These are phyloP conservation scores for Hyaloperonospora arabidopsidis DNA, from an alignment of 352 stramenopile genomes.

Conservation along the genomic window DNA sequence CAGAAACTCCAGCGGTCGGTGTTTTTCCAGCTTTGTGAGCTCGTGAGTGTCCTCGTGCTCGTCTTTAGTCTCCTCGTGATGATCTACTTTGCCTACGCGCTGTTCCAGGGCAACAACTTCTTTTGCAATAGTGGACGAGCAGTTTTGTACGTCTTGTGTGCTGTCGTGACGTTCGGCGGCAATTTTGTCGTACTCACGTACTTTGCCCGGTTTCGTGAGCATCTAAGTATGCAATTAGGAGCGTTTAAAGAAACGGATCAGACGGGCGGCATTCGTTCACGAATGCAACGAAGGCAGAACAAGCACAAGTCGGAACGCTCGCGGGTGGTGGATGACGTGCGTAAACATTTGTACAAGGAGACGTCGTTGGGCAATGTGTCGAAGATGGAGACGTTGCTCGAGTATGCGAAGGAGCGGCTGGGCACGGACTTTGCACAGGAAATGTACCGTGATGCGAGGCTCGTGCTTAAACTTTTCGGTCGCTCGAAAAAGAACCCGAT, in stretches of 20 bases:
- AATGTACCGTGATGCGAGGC: conserved; percentile 37
- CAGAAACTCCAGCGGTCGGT: conserved; percentile 27
- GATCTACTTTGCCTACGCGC: conserved; percentile 35
- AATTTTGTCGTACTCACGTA: conserved; percentile 52
- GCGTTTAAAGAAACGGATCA: conserved; percentile 79
- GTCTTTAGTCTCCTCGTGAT: conserved; percentile 34
- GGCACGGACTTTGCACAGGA: conserved; percentile 43
- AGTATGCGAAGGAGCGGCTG: conserved; percentile 38
- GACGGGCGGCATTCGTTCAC: conserved; percentile 64
- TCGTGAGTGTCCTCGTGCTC: conserved; percentile 51
- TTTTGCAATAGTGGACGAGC: conserved; percentile 36
- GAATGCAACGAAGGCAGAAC: conserved; percentile 25
- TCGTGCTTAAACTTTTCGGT: conserved; percentile 54
- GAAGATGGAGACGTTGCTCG: conserved; percentile 47
- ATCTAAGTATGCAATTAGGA: conserved; percentile 80
- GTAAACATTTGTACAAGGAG: conserved; percentile 67
- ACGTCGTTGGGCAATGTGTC: conserved; percentile 53
- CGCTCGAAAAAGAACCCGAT: conserved; percentile 72
- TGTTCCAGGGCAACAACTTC: conserved; percentile 55
- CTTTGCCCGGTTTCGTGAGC: conserved; percentile 79
- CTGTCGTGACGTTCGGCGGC: conserved; percentile 44
- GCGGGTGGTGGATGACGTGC: conserved; percentile 43
- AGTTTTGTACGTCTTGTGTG: conserved; percentile 40
- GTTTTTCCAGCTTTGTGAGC: conserved; percentile 36
- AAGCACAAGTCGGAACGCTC: conserved; percentile 40